phyloP scores from a whole-genome alignment of 768 basidiomycete species.

The Trametes maxima region DNA sequence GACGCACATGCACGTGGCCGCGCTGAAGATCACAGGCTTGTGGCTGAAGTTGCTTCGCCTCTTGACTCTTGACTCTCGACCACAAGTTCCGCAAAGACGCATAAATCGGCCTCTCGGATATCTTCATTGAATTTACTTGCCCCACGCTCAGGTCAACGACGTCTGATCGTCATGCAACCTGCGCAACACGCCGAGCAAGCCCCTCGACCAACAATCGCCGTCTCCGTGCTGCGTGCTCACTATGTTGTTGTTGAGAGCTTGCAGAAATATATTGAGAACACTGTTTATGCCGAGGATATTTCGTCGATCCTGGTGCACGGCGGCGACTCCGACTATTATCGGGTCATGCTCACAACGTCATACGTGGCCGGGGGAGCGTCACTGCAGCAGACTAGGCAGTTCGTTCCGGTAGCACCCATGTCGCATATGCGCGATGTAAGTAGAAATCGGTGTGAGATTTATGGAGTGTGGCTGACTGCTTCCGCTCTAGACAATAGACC shows the following conservation, averaged over 20 bases:
- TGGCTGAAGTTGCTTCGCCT: neutral
- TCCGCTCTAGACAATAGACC: conserved; percentile 55
- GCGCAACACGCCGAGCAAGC: neutral
- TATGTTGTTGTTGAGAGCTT: conserved; percentile 25
- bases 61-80: neutral
- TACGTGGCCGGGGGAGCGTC: conserved; percentile 43
- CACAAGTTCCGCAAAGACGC: neutral
- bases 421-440: conserved; percentile 59
- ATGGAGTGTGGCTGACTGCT: neutral
- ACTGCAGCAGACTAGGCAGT: neutral
- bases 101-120: neutral
- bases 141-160: no score
- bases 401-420: conserved; percentile 40
- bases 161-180: neutral
- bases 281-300: neutral
- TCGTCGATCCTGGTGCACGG: neutral
- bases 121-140: neutral
- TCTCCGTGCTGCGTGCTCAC: conserved; percentile 22
- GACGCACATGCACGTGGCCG: conserved; percentile 9
- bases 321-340: conserved; percentile 17
- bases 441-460: neutral
- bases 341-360: conserved; percentile 44
- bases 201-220: neutral
- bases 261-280: conserved; percentile 13
- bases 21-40: neutral